Percentiles rank a stretch among this genome's conserved stretches.
These are phyloP conservation scores for Astrothelium macrocarpum DNA, from an alignment of 495 filamentous ascomycete species.

Conservation along the genomic window DNA sequence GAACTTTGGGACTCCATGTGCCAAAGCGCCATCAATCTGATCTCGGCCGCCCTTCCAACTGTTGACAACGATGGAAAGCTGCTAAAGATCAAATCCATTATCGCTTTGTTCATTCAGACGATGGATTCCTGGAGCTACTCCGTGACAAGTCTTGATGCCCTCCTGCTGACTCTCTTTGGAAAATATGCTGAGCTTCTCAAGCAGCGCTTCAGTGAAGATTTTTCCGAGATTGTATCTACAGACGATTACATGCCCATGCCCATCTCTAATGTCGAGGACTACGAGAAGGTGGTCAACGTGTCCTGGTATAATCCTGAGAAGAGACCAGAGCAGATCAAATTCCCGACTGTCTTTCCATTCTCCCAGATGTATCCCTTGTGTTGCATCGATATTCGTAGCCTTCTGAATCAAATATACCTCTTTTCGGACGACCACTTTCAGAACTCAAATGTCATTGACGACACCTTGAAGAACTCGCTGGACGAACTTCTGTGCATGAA, in stretches of 20 bases:
- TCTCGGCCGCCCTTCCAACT: conserved; percentile 61
- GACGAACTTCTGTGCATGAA: conserved; percentile 84
- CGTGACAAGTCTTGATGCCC: conserved; percentile 66
- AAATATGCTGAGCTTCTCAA: conserved; percentile 93
- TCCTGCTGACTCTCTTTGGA: conserved; percentile 76
- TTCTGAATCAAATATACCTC: conserved; percentile 91
- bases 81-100: conserved; percentile 80
- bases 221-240: conserved; percentile 89
- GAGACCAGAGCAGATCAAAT: conserved; percentile 63
- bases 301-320: conserved; percentile 87
- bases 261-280: conserved; percentile 79
- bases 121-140: conserved; percentile 95
- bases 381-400: conserved; percentile 95
- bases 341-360: conserved; percentile 84
- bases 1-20: conserved; percentile 99
- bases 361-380: conserved; percentile 98
- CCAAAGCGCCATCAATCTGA: conserved; percentile 69
- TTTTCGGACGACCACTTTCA: conserved; percentile 93
- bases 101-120: conserved; percentile 92
- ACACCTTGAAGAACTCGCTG: conserved; percentile 73
- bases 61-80: conserved; percentile 77
- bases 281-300: conserved; percentile 86
- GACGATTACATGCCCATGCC: conserved; percentile 99
- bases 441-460: conserved; percentile 74
- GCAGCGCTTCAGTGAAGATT: conserved; percentile 80